Evolutionary conservation across 2,329 filamentous ascomycete genomes (phyloP), one percentile per base, ranked within the genome.

Genomic region (Zymoseptoria crescenta): DNA sequence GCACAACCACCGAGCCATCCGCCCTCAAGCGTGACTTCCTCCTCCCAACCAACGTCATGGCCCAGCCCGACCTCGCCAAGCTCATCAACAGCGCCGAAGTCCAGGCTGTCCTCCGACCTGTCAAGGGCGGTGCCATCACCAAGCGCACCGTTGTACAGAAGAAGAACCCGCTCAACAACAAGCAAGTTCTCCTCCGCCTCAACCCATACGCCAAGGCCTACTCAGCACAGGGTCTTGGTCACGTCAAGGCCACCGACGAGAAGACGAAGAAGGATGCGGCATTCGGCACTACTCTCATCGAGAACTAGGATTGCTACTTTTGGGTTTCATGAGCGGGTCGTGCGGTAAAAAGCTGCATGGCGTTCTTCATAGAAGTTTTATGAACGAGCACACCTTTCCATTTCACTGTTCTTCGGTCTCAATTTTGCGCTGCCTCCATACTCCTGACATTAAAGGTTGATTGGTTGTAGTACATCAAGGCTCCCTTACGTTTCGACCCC

Each of bases 161-260:
- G 91, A 97, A 97, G 92, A 99, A 99, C 86, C 94, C 94, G 74
- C 91, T 99, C 71, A 84, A 83, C 81, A 99, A 99, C 89, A 96
- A 91, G 87, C 94, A 97, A 85, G 88, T 99, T 70, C 86, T 96
- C 80, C 89, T 99, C 76, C 89, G 94, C 74, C 89, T 99, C 79
- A 99, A 99, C 88, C 94, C 94, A 66, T 99, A 99, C 81, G 93
- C 94, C 70, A 83, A 87, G 72, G 87, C 89, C 65, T 99, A 95
- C 81, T 82, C 87, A 71, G 90, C 95, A 84, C 85, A 91, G 74
- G 88, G 91, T 80, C 78, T 94, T 61, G 90, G 90, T 68, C 83
- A 87, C 78, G 79, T 85, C 79, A 83, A 85, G 78, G 71, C 83
- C 66, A 79, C 76, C 59, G 81, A 78, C 69, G 88, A 90, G 83